Base-by-base conservation (phyloP, 129 eudicot genomes). In the Arctium lappa region DNA sequence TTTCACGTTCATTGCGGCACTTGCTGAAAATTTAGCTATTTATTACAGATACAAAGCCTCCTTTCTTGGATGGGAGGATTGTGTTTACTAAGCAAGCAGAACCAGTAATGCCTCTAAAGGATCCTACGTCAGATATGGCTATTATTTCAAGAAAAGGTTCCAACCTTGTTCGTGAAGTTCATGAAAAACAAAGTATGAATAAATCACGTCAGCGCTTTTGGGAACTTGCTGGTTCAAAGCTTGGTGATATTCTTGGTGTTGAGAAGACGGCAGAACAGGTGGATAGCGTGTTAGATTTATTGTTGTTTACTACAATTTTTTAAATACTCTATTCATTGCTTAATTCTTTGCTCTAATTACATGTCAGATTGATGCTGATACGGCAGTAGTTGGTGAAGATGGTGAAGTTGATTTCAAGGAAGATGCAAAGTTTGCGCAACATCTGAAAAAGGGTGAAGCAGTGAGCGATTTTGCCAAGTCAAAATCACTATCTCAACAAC, bases 181-280 rank as follows among this genome's bases (percentile, higher is more conserved):
- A 85, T 68, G 95, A 91, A 60, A 91, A 91, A 81, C 95, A 91
- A 65, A 91, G 95, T 75, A 76, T 44, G 88, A 91, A 91, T 72
- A 91, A 91, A 84, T 91, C 95, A 60, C 95, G 95, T 38, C 95
- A 91, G 22, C 86, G 95, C 31, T 91, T 91, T 83, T 91, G 95
- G 95, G 95, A 91, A 84, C 92, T 91, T 81, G 95, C 95, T 78
- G 95, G 95, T 29, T 91, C 95, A 31, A 87, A 91, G 69, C 95
- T 91, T 65, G 95, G 95, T 36, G 69, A 91, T 78, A 91, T 91
- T 77, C 95, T 91, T 74, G 95, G 95, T 37, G 95, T 91, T 76
- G 91, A 91, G 77, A 91, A 91, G 89, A 79, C 95, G 0, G 92
- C 89, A 66, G 95, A 91, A n/a, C 92, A 91, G 94, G 91, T 90